Evolutionary conservation across 768 basidiomycete genomes (phyloP), one percentile per base, ranked within the genome.

Genomic region (Collybia mongolica): DNA sequence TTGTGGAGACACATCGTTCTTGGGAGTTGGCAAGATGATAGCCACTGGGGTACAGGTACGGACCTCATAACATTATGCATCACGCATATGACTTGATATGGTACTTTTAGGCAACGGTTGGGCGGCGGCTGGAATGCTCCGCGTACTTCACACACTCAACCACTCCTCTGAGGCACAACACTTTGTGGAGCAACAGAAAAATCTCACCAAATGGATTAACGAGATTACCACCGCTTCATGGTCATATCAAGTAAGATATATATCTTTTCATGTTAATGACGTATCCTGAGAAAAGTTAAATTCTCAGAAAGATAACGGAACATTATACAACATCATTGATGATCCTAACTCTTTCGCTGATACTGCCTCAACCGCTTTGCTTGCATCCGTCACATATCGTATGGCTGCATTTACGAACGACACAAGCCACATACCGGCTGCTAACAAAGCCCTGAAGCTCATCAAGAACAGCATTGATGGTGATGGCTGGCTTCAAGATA

Each of bases 111-210:
- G 79, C 3, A 87, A 87, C 58, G 86, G 66, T 1, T 87, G 85
- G 86, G 85, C 83, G 0, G 83, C 83, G 2, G 78, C 77, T 1
- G 84, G 86, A 3, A 82, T 83, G 78, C 65, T 83, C 20, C 73
- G 83, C 6, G 83, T 86, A 2, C 63, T 80, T 8, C 69, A 73
- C 38, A 84, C 80, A 0, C 70, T 86, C 40, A 69, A 70, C 39
- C 70, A 74, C 43, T 76, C 81, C 0, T 60, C 63, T n/a, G 66
- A 70, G 46, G 69, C 71, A 5, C 50, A 50, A 1, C 42, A 65
- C 19, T 71, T 83, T 51, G 28, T 54, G 35, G 54, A 56, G 6
- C 74, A 83, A 48, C 71, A 73, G 53, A 46, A 49, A 2, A 71
- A 83, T 53, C 67, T 84, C 11, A 71, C 66, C 11, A 53, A 58